Base-by-base conservation (phyloP, 2,329 filamentous ascomycete species). In the Amylocarpus encephaloides region DNA sequence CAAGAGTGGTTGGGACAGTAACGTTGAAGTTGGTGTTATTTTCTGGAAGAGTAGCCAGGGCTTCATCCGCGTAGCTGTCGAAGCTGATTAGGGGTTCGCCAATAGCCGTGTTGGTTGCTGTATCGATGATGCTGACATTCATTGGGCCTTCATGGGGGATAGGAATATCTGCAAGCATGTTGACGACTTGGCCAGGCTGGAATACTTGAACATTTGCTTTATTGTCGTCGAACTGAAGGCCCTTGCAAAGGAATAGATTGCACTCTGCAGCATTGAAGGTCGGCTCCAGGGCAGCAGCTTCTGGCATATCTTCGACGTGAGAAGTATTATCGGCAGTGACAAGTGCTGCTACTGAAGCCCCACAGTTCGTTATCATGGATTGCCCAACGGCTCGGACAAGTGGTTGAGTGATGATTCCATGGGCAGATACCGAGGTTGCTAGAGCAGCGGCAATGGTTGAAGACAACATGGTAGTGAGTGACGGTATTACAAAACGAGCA, bases 51-150 rank as follows among this genome's bases (percentile, higher is more conserved):
- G 68, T 62, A 2, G 65, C 63, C 3, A 70, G 61, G 52, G 67
- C 74, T 43, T 62, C 57, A 36, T 73, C 70, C 22, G 75, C 78
- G 62, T 78, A 80, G 50, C 66, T 63, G 51, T 68, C 67, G 69
- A 72, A 80, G 49, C 58, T 68, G 51, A 70, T 74, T 54, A 80
- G 67, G 19, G 71, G 68, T 36, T 61, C 49, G 26, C 74, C 75
- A 46, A 80, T 71, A 50, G 76, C 64, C 22, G 64, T 67, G 64
- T 77, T 74, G 50, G 69, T 70, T 48, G 65, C 64, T 19, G 72
- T 73, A 59, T 74, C 66, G 58, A 80, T 68, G 56, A 80, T 70
- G 49, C 70, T 73, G 53, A 81, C 74, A 64, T 80, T 80, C 64
- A 76, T 76, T 7, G 66, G 64, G 49, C 78, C 78, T 18, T 73